Conservation (phyloP, 768 basidiomycete species). For the Mycena indigotica region DNA sequence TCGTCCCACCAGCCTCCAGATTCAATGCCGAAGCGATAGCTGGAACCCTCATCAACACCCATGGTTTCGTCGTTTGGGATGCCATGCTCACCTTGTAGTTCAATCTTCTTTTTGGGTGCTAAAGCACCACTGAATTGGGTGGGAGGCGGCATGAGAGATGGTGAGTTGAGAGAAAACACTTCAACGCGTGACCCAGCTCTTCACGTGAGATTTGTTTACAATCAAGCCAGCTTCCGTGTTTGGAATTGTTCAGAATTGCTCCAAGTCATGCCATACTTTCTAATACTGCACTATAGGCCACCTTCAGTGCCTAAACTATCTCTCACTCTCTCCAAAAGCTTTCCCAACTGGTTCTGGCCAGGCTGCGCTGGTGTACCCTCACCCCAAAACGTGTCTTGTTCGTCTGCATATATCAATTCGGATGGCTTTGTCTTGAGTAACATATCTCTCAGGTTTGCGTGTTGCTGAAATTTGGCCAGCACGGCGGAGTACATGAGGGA, state of each 20-base stretch:
- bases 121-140: not conserved
- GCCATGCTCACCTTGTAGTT: not conserved
- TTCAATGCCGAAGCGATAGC: not conserved
- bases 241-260: slow-evolving; percentile 48
- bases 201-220: slow-evolving; percentile 93
- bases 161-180: too few species aligned
- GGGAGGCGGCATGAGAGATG: not conserved
- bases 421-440: slow-evolving; percentile 57
- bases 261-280: slow-evolving; percentile 49
- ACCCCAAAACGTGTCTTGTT: slow-evolving; percentile 68
- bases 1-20: not conserved
- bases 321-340: slow-evolving; percentile 12
- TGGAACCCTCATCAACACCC: not conserved
- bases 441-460: slow-evolving; percentile 54
- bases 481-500: slow-evolving; percentile 70
- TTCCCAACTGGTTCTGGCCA: slow-evolving; percentile 18
- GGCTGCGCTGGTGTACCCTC: slow-evolving; percentile 50
- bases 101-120: not conserved
- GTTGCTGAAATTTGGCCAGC: slow-evolving; percentile 70
- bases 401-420: slow-evolving; percentile 56
- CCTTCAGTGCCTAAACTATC: not conserved
- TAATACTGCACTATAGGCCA: too few species aligned
- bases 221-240: slow-evolving; percentile 88
- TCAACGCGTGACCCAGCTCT: slow-evolving; percentile 70
- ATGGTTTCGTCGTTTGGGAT: not conserved